Conservation (phyloP, 345 rosid genomes). For the Dipteronia sinensis region DNA sequence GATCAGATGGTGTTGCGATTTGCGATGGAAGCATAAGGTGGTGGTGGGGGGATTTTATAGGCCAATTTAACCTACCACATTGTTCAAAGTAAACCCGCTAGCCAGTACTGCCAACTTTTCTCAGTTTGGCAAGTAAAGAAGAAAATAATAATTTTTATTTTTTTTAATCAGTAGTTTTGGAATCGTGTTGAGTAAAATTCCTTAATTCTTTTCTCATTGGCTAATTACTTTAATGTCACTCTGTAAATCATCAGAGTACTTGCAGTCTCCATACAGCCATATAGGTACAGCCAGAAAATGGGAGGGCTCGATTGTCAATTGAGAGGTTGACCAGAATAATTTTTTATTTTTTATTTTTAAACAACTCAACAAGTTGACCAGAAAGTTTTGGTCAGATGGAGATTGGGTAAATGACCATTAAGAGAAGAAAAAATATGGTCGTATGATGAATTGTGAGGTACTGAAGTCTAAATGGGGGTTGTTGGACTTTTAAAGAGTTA, state of each 20-base stretch:
- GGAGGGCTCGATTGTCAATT: too few relatives aligned
- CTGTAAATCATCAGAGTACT: too few relatives aligned
- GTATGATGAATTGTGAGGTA: not conserved
- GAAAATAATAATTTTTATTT: not conserved
- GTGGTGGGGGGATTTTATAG: not conserved
- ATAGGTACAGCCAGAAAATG: too few relatives aligned
- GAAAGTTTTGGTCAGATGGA: not conserved
- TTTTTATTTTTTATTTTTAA: too few relatives aligned
- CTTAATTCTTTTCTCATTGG: not conserved
- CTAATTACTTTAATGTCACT: not conserved
- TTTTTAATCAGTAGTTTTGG: not conserved
- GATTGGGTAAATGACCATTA: constrained; percentile 17
- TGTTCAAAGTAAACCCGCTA: not conserved
- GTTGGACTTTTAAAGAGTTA: not conserved
- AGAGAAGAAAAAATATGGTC: too few relatives aligned
- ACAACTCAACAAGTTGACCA: too few relatives aligned
- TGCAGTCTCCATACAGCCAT: too few relatives aligned
- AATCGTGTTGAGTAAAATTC: too few relatives aligned
- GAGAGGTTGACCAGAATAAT: too few relatives aligned
- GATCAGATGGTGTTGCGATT: not conserved
- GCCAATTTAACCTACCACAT: not conserved
- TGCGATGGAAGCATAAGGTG: not conserved
- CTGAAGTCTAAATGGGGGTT: not conserved
- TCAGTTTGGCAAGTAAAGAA: not conserved
- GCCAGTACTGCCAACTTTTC: not conserved